Evolutionary conservation across 208 protist species (phyloP), one percentile per base, ranked within the genome.

Genomic region (Balamuthia mandrillaris): DNA sequence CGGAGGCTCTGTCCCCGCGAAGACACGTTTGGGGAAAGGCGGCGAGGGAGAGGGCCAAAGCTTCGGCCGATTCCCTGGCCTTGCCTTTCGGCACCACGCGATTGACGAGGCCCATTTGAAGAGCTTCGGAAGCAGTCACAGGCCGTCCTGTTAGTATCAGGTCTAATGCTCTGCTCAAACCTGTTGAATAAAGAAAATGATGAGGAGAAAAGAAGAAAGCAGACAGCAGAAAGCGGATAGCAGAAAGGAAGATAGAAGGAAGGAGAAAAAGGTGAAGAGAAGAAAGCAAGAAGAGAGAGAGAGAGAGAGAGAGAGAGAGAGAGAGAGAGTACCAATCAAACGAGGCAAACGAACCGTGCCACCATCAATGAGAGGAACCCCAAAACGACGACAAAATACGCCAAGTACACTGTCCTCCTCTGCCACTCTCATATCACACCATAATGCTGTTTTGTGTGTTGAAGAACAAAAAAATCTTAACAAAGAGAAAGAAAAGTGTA

Each of bases 341-440:
- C 49, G 21, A 9, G 81, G 65, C 12, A 86, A 49, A 10, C 81
- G 60, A 16, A 89, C 47, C 24, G 87, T 85, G 29, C 87, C 87
- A 27, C 87, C 87, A 81, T 89, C 87, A 61, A 89, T 89, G 5
- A 89, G 78, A 0, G 87, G 87, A 21, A 89, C 87, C 9, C 87
- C 87, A 63, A 45, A 88, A 7, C 84, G 58, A 39, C 87, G 35
- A 49, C 87, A 89, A 37, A 81, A 85, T 1, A 89, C 83, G 29
- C 87, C 83, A 47, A 89, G 78, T 3, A 35, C 56, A 29, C 83
- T 54, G 54, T 44, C n/a, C 35, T 45, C 29, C 24, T 56, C 49
- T 27, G 24, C 47, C 1, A 89, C 83, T 24, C 87, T 35, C 33
- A 89, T 33, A 51, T 84, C 68, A 58, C 83, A 87, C 82, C 82